A percentile compares a stretch with the other conserved stretches of the same genome.
phyloP scores from a whole-genome alignment of 208 protist genomes.

The Trypanosoma melophagium region DNA sequence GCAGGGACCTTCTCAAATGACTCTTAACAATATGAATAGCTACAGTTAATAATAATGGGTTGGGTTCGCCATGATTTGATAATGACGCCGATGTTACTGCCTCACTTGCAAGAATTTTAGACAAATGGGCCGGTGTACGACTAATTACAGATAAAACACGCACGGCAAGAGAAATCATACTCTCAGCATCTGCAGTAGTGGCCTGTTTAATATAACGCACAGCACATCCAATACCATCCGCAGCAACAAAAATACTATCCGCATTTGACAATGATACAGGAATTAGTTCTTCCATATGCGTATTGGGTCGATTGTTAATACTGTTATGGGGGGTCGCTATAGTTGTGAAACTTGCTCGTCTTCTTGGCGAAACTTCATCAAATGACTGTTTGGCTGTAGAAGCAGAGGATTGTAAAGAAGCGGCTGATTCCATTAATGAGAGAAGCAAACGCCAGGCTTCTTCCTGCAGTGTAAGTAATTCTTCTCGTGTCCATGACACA shows the following conservation, averaged over 20 bases:
- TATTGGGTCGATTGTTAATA: not conserved
- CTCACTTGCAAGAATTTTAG: not conserved
- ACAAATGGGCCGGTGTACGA: conserved; percentile 3
- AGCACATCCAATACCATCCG: conserved; percentile 47
- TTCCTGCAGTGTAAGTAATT: conserved; percentile 59
- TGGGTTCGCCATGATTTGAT: not conserved
- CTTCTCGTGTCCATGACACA: conserved; percentile 66
- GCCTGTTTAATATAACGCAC: conserved; percentile 52
- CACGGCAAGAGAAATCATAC: conserved; percentile 46
- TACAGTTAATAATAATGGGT: conserved; percentile 12
- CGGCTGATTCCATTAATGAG: conserved; percentile 45
- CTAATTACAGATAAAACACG: conserved; percentile 36
- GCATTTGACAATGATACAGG: conserved; percentile 3
- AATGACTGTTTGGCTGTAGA: no score
- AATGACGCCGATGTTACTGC: not conserved
- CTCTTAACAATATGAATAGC: conserved; percentile 12
- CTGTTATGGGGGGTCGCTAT: not conserved
- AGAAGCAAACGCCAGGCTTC: conserved; percentile 71
- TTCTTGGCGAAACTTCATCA: no score
- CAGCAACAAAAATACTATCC: conserved; percentile 56
- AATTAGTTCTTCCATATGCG: not conserved
- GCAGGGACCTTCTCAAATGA: not conserved
- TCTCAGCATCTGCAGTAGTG: conserved; percentile 29
- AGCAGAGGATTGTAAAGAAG: not conserved
- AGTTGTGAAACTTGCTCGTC: no score